Evolutionary conservation across 768 basidiomycete genomes (phyloP), one percentile per base, ranked within the genome.

Genomic region (Mycena albidolilacea): DNA sequence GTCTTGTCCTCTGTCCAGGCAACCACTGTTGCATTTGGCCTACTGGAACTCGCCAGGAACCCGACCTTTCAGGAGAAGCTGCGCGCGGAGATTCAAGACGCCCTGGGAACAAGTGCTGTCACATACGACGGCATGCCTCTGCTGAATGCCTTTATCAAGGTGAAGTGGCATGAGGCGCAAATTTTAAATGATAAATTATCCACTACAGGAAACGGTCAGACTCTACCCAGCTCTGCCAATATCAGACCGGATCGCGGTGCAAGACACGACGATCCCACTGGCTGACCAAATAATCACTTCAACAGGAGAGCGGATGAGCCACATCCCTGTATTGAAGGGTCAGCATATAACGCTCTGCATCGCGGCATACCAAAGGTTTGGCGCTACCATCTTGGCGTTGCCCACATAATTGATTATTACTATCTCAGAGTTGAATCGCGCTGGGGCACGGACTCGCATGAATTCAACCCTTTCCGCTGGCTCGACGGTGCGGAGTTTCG

Each of bases 81-180:
- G 8, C 61, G 73, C 6, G 62, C 48, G 8, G 73, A 74, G 41
- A 73, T 73, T 35, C 54, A 38, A 38, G 7, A 43, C 19, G 50
- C 19, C 23, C 23, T 35, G 17, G 17, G 8, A 35, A 38, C 21
- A 52, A 17, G 23, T 8, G 8, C 54, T 5, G 8, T 37, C n/a
- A 35, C n/a, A 10, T 66, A 54, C 58, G 73, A 70, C 39, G 17
- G 46, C 52, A 57, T 74, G 46, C 30, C 30, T 30, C 30, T 30
- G 30, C 30, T 30, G 30, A 74, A 70, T 54, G 73, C 73, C 2
- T 63, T 70, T 38, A 74, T 74, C 68, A 74, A 74, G 41, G 73
- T 74, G 17, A 7, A 43, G 10, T 43, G 41, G 14, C 37, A 30
- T 30, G 30, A 30, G 30, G 30, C 35, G 14, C 8, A 38, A 17